Evolutionary conservation across 139 green algal species (phyloP).

Genomic region (Chlamydomonas applanata): DNA sequence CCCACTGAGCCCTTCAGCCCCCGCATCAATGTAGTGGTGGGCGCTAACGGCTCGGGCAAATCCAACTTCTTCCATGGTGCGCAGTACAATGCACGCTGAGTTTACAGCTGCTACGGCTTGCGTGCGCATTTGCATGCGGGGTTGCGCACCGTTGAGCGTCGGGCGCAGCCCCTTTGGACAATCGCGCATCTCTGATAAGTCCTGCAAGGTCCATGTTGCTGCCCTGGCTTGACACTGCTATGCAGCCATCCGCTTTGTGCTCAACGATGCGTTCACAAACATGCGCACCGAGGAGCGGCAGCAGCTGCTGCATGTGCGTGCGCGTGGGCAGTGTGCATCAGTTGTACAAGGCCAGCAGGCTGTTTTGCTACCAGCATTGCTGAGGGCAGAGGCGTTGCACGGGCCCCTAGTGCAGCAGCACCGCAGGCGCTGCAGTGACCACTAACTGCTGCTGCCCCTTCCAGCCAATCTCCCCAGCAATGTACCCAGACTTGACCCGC

Average conservation of each 20-base stretch:
- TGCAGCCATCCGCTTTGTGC: slow-evolving; percentile 96
- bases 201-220: not conserved
- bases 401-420: too few relatives aligned
- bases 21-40: slow-evolving; percentile 92
- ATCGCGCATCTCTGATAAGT: not conserved
- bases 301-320: slow-evolving; percentile 85
- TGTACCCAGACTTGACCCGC: too few relatives aligned
- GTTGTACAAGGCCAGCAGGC: not conserved
- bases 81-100: not conserved
- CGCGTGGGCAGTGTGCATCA: not conserved
- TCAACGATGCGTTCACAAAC: slow-evolving; percentile 83
- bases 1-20: slow-evolving; percentile 82
- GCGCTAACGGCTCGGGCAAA: slow-evolving; percentile 98
- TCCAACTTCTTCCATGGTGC: slow-evolving; percentile 98
- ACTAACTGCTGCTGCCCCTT: not conserved
- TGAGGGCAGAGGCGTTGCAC: too few relatives aligned
- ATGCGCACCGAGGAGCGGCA: slow-evolving; percentile 83
- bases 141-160: too few relatives aligned
- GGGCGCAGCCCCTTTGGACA: not conserved
- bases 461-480: not conserved
- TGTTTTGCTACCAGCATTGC: not conserved
- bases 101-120: too few relatives aligned
- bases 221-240: not conserved
- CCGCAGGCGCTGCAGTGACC: not conserved
- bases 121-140: too few relatives aligned